phyloP scores from a whole-genome alignment of 31 red algal genomes.

The Odonthalia washingtoniensis region DNA sequence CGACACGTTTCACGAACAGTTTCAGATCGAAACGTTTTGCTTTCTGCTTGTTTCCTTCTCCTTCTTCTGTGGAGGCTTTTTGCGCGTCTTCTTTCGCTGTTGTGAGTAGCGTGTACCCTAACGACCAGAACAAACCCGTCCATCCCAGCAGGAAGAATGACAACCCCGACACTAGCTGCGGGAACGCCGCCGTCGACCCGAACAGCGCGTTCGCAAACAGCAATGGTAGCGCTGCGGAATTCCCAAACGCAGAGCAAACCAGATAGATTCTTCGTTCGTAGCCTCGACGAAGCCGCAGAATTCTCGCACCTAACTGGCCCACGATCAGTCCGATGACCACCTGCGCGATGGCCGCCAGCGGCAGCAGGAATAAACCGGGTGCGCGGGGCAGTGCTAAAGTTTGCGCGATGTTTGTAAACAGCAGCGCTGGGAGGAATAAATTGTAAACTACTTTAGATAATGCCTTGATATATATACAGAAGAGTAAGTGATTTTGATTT shows the following conservation, averaged over 20 bases:
- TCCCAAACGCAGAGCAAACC: slow-evolving; percentile 69
- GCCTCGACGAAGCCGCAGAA: neutral
- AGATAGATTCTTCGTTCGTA: slow-evolving; percentile 46
- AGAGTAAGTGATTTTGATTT: no score
- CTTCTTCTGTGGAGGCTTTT: neutral
- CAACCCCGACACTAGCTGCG: slow-evolving; percentile 52
- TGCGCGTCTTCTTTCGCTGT: neutral
- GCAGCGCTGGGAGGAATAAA: slow-evolving; percentile 70
- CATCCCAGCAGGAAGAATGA: slow-evolving; percentile 81
- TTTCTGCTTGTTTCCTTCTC: neutral
- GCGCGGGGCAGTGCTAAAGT: slow-evolving; percentile 22
- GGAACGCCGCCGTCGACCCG: neutral
- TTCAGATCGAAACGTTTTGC: neutral
- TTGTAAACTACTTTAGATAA: slow-evolving; percentile 58
- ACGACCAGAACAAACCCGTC: slow-evolving; percentile 82
- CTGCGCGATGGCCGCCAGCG: slow-evolving; percentile 57
- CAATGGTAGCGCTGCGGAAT: slow-evolving; percentile 77
- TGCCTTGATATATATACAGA: slow-evolving; percentile 36
- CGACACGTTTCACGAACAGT: neutral
- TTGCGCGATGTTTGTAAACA: slow-evolving; percentile 64
- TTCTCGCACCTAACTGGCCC: neutral
- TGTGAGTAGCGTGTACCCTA: slow-evolving; percentile 60
- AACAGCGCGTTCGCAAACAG: slow-evolving; percentile 79
- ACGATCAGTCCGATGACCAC: slow-evolving; percentile 39
- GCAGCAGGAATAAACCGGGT: slow-evolving; percentile 41